phyloP scores from a whole-genome alignment of 768 basidiomycete species.

The Leccinum sublutescens region DNA sequence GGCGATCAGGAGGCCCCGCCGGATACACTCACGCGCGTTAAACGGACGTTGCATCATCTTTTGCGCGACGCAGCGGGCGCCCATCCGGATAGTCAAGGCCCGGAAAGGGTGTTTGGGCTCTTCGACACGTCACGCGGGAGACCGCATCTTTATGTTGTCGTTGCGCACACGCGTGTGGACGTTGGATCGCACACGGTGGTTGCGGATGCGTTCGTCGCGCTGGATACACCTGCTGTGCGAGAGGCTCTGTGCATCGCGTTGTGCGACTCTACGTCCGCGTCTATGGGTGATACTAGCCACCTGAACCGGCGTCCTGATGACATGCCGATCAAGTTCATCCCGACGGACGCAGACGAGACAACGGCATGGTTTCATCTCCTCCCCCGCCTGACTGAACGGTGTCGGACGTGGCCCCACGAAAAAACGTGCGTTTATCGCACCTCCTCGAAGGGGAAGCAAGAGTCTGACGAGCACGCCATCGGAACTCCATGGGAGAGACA shows the following conservation, averaged over 20 bases:
- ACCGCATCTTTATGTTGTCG: conserved; percentile 42
- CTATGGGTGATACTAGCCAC: not conserved
- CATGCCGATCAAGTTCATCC: conserved; percentile 9
- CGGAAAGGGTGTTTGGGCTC: conserved; percentile 17
- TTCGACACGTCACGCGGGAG: conserved; percentile 9
- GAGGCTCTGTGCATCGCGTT: not conserved
- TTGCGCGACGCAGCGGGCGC: conserved; percentile 19
- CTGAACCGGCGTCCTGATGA: not conserved
- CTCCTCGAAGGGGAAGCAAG: conserved; percentile 22
- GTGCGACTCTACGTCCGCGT: not conserved
- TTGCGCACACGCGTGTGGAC: conserved; percentile 47
- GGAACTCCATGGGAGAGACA: conserved; percentile 19
- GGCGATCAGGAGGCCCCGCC: not conserved
- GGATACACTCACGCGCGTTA: conserved; percentile 30
- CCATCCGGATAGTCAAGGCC: not conserved
- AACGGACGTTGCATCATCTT: conserved; percentile 30
- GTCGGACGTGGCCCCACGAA: conserved; percentile 55
- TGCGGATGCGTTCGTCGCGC: conserved; percentile 46
- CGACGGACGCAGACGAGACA: conserved; percentile 18
- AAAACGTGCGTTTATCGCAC: conserved; percentile 27
- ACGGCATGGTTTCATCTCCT: conserved; percentile 50
- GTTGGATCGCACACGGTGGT: conserved; percentile 42
- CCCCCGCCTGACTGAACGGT: conserved; percentile 52
- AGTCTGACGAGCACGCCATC: conserved; percentile 27
- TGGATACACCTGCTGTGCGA: conserved; percentile 21